Evolutionary conservation across 192 early-diverging fungal species (phyloP), one percentile per base, ranked within the genome.

Genomic region (Backusella circina): DNA sequence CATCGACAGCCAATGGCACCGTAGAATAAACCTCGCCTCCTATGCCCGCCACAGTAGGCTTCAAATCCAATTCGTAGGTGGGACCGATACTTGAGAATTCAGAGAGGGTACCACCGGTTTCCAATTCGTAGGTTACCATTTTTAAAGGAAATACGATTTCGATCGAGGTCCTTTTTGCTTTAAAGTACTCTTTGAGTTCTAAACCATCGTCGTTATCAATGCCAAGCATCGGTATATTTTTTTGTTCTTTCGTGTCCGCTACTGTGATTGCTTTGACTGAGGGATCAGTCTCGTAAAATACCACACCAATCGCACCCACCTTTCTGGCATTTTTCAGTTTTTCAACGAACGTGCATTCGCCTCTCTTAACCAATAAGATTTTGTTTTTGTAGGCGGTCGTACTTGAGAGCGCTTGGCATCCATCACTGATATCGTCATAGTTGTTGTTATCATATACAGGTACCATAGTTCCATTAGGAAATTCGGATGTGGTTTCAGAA

Each of bases 21-120:
- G 85, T 80, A 18, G 89, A 90, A 51, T 79, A 85, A 26, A 90
- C 84, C 38, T 75, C 73, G 15, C 85, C 86, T 67, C 89, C 89
- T 47, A 86, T 79, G 66, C 82, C 86, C 36, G 74, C 77, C 72
- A 90, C 23, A 36, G 87, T 81, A 35, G 86, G 86, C 71, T 86
- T 85, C 31, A 86, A 32, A 39, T 90, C 79, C 30, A 96, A 80
- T 69, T 94, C 89, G 36, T 85, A 85, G 41, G 87, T 89, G 0
- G 92, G 87, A 12, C 96, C 96, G 76, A 87, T 86, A 21, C 90
- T 91, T 13, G 93, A 93, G 74, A 93, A 95, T 30, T 72, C 64
- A 28, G 94, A 95, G 3, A 95, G 80, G 30, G 86, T 89, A 50
- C 88, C 89, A 26, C 86, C 91, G 26, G 54, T 61, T 28, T 61